Conservation (phyloP, 2,329 filamentous ascomycete genomes). For the Phialophora expanda region DNA sequence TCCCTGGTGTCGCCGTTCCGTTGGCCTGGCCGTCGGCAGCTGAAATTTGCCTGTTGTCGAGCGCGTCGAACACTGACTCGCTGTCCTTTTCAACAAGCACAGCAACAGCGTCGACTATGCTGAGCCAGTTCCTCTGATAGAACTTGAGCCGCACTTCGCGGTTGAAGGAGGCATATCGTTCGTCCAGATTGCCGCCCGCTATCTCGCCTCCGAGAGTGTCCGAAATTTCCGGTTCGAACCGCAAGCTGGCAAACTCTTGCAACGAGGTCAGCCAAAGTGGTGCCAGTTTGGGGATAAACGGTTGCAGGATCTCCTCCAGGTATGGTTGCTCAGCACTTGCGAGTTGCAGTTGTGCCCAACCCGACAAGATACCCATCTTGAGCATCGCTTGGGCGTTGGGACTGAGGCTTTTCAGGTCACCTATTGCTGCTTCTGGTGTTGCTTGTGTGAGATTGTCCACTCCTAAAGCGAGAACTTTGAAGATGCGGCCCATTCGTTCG, state of each 20-base stretch:
- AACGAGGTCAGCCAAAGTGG: slow-evolving; percentile 93
- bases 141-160: slow-evolving; percentile 91
- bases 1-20: slow-evolving; percentile 46
- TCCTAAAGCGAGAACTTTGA: slow-evolving; percentile 88
- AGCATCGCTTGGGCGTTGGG: slow-evolving; percentile 98
- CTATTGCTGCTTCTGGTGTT: slow-evolving; percentile 61
- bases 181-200: slow-evolving; percentile 83
- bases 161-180: slow-evolving; percentile 92
- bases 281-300: slow-evolving; percentile 86
- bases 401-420: slow-evolving; percentile 88
- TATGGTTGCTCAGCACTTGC: slow-evolving; percentile 92
- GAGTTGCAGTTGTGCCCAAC: slow-evolving; percentile 96
- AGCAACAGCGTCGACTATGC: slow-evolving; percentile 94
- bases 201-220: slow-evolving; percentile 82
- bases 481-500: slow-evolving; percentile 96
- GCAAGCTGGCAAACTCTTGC: slow-evolving; percentile 86
- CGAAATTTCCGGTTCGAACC: slow-evolving; percentile 97
- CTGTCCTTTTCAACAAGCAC: slow-evolving; percentile 97
- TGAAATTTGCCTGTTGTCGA: slow-evolving; percentile 75
- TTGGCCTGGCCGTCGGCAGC: slow-evolving; percentile 41
- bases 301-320: slow-evolving; percentile 82
- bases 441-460: slow-evolving; percentile 75
- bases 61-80: slow-evolving; percentile 93
- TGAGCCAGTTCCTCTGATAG: slow-evolving; percentile 97
- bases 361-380: slow-evolving; percentile 94